phyloP scores from a whole-genome alignment of 2,329 filamentous ascomycete species.

The Aspergillus japonicus region DNA sequence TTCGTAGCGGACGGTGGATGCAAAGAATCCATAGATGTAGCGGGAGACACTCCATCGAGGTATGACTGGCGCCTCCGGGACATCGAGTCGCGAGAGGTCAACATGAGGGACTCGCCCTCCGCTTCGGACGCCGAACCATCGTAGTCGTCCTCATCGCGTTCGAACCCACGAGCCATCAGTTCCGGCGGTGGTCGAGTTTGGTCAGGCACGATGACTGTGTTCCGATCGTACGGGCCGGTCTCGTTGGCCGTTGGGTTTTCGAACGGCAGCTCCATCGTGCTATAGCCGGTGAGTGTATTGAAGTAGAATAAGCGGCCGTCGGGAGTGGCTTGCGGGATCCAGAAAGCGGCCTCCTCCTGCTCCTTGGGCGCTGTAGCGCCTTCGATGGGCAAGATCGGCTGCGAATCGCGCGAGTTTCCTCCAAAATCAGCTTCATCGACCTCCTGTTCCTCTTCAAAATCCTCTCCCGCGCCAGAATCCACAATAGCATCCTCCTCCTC shows the following conservation, averaged over 20 bases:
- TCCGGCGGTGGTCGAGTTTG: constrained; percentile 87
- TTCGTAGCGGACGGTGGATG: constrained; percentile 65
- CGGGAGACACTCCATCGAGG: constrained; percentile 73
- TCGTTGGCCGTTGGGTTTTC: constrained; percentile 84
- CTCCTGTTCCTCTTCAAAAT: constrained; percentile 64
- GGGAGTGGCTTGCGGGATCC: constrained; percentile 95
- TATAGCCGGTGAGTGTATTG: constrained; percentile 95
- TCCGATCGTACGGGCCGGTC: constrained; percentile 81
- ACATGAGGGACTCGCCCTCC: constrained; percentile 72
- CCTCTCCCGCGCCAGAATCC: constrained; percentile 57
- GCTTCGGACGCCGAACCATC: constrained; percentile 87
- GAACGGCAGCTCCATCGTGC: constrained; percentile 88
- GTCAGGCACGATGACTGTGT: constrained; percentile 83
- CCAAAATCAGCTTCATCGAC: constrained; percentile 68
- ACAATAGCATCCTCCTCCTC: constrained; percentile 54
- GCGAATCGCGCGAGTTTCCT: constrained; percentile 62
- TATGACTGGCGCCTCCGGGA: constrained; percentile 66
- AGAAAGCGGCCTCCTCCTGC: constrained; percentile 89
- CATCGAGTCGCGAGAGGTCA: constrained; percentile 67
- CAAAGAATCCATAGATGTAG: constrained; percentile 88
- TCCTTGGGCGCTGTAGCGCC: constrained; percentile 58
- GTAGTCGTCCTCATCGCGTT: constrained; percentile 85
- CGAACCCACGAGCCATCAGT: constrained; percentile 79
- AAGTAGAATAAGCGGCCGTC: constrained; percentile 96
- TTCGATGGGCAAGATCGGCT: constrained; percentile 66